Evolutionary conservation across 2,329 filamentous ascomycete species (phyloP), one percentile per base, ranked within the genome.

Genomic region (Ophiostoma sp.): DNA sequence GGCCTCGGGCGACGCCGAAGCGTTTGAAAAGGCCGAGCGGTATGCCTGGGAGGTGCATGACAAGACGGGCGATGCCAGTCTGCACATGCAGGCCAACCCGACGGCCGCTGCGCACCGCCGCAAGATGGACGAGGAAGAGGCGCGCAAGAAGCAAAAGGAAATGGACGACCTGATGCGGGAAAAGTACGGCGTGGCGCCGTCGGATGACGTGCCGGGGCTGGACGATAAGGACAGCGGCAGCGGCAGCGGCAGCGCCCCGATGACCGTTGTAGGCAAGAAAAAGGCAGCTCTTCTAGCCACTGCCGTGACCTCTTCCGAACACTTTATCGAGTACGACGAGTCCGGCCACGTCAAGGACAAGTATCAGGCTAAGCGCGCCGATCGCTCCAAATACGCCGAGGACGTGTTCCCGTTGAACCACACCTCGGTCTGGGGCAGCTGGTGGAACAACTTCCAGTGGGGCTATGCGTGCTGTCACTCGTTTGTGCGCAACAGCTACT

Each of bases 11-110:
- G 96, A 99, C 80, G 96, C 96, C 2, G 92, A 91, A 17, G 95
- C 97, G 77, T 98, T 99, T 78, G 95, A 97, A 79, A 90, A 88
- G 76, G 96, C 96, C 42, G 94, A 97, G 80, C 87, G 88, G 55
- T 96, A 97, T 79, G 96, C 96, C 0, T 99, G 96, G 96, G 96
- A 99, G 81, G 91, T 92, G 19, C 95, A 98, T 81, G 95, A 98
- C 82, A 89, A 89, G 75, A 89, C 89, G 25, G 92, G 92, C 75
- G 89, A 93, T 78, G 93, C 94, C 61, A 91, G 91, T 75, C 87
- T 95, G 75, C 97, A 99, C 86, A 82, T 99, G 19, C 96, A 99
- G 81, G 96, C 96, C 33, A 99, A 99, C 80, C 96, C 96, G 0
- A 99, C 96, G 0, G 94, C 94, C 1, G 96, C 95, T 72, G 95